These are phyloP conservation scores for Aspergillus nomiae DNA, from an alignment of 2,329 filamentous ascomycete genomes.

Conservation along the genomic window DNA sequence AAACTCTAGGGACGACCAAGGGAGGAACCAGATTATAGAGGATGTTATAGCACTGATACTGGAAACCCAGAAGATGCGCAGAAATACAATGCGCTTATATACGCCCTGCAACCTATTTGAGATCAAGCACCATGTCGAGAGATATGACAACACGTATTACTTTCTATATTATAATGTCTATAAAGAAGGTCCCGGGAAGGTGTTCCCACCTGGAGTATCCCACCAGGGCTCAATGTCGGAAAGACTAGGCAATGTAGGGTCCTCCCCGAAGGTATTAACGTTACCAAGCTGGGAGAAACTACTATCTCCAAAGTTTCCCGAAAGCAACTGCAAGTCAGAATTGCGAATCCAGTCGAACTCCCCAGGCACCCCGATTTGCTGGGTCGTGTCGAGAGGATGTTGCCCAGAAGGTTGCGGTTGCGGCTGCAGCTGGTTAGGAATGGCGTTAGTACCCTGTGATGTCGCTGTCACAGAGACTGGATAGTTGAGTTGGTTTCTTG, in stretches of 20 bases:
- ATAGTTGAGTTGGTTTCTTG: conserved; percentile 2
- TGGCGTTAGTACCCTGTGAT: background rate
- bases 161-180: conserved; percentile 11
- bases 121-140: background rate
- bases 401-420: conserved; percentile 9
- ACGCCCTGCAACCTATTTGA: background rate
- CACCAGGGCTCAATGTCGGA: conserved; percentile 37
- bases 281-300: conserved; percentile 23
- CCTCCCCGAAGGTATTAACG: conserved; percentile 10
- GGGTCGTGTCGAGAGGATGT: conserved; percentile 9
- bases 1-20: no score
- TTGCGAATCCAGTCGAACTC: conserved; percentile 35
- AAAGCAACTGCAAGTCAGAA: conserved; percentile 29
- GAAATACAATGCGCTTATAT: background rate
- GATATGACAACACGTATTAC: background rate
- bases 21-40: no score
- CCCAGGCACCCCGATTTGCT: conserved; percentile 11
- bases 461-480: conserved; percentile 7
- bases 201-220: conserved; percentile 25
- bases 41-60: background rate
- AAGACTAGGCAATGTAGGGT: conserved; percentile 19
- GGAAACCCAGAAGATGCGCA: background rate
- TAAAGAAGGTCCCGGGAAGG: conserved; percentile 19
- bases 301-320: conserved; percentile 20
- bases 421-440: background rate